Evolutionary conservation across 495 filamentous ascomycete genomes (phyloP).

Genomic region (Tuber melanosporum): DNA sequence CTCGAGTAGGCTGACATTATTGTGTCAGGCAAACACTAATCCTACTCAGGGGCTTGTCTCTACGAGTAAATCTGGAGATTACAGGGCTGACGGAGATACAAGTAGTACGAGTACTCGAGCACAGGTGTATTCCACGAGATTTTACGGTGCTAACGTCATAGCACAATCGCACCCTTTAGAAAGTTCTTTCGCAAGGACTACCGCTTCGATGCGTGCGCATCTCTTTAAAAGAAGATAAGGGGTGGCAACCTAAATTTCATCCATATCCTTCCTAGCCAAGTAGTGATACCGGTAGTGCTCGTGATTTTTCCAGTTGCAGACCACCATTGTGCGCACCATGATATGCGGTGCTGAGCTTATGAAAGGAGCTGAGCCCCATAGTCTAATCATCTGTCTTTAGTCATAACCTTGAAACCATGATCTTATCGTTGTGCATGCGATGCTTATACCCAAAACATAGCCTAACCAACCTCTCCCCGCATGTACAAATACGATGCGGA

Average conservation of each 20-base stretch:
- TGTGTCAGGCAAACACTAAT: too few relatives aligned
- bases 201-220: neutral
- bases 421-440: neutral
- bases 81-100: too few relatives aligned
- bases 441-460: neutral
- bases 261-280: neutral
- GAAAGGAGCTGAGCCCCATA: neutral
- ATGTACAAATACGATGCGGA: neutral
- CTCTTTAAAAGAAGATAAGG: neutral
- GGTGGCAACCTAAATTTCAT: neutral
- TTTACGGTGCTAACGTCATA: neutral
- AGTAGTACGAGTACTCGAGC: too few relatives aligned
- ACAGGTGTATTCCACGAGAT: too few relatives aligned
- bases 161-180: neutral
- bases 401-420: neutral
- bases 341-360: neutral
- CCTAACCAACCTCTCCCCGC: neutral
- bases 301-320: neutral
- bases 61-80: too few relatives aligned
- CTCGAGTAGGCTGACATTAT: too few relatives aligned
- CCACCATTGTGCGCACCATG: neutral
- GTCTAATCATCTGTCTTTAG: neutral
- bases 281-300: neutral
- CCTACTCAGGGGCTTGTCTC: too few relatives aligned
- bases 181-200: neutral